These are phyloP conservation scores for Retiboletus fuscus DNA, from an alignment of 1,284 basidiomycete species.

Conservation along the genomic window DNA sequence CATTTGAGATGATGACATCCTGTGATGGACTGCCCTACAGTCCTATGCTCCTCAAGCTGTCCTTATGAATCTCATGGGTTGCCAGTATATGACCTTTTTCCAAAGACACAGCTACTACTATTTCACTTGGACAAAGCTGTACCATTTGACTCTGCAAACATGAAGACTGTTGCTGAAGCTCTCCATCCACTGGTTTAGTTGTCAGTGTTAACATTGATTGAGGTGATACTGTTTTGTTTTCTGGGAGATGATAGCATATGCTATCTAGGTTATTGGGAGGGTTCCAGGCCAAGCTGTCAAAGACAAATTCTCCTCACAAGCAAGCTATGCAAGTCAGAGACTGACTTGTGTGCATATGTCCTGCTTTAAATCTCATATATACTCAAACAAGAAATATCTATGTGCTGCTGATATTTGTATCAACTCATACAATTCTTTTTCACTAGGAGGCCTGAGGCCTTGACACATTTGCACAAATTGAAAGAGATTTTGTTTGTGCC, in stretches of 20 bases:
- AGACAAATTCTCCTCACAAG: too few relatives aligned
- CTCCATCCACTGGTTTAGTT: constrained; percentile 60
- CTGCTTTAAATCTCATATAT: too few relatives aligned
- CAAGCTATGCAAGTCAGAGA: too few relatives aligned
- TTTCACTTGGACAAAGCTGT: constrained; percentile 68
- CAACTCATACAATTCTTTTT: too few relatives aligned
- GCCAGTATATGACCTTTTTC: too few relatives aligned
- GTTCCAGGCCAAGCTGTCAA: too few relatives aligned
- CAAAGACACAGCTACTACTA: constrained; percentile 81
- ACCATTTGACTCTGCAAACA: constrained; percentile 74
- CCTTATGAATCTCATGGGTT: constrained; percentile 92
- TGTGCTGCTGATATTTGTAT: too few relatives aligned
- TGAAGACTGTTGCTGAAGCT: constrained; percentile 68
- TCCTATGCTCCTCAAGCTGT: constrained; percentile 76
- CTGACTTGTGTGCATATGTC: too few relatives aligned
- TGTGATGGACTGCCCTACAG: constrained; percentile 94
- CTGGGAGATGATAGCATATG: background rate
- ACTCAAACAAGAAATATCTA: too few relatives aligned
- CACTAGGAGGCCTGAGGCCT: too few relatives aligned
- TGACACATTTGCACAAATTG: too few relatives aligned
- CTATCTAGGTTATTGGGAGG: background rate
- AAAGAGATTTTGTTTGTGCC: too few relatives aligned
- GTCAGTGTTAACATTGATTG: constrained; percentile 89
- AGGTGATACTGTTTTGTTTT: constrained; percentile 57
- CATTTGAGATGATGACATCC: constrained; percentile 94